Conservation (phyloP, 306 rosid genomes). For the Rosa rugosa region DNA sequence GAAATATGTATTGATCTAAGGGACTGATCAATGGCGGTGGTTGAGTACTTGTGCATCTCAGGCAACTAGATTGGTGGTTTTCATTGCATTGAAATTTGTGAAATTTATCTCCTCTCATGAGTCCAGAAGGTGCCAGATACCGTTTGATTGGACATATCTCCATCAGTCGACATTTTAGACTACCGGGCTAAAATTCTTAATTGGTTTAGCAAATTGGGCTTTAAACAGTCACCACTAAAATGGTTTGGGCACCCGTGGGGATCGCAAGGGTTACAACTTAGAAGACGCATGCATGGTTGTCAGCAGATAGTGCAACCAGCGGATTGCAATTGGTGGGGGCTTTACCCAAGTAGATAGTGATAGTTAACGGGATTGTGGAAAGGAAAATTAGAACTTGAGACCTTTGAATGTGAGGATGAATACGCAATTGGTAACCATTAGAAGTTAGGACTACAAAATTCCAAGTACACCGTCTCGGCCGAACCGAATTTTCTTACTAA, state of each 20-base stretch:
- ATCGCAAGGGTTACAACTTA: conserved; percentile 34
- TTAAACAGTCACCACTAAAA: background rate
- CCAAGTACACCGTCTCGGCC: background rate
- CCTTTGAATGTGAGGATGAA: background rate
- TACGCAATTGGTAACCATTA: background rate
- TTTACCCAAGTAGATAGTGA: background rate
- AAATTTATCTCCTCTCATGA: background rate
- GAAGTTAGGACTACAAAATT: background rate
- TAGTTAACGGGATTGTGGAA: background rate
- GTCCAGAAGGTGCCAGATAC: background rate
- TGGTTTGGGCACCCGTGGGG: background rate
- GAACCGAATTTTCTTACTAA: background rate
- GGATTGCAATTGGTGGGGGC: background rate
- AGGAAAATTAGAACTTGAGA: background rate
- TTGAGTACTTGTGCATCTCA: background rate
- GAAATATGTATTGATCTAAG: too few relatives aligned
- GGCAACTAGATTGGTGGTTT: background rate
- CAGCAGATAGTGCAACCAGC: background rate
- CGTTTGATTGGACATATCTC: background rate
- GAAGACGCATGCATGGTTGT: conserved; percentile 14
- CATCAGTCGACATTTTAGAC: background rate
- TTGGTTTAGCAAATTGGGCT: background rate
- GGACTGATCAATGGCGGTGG: background rate
- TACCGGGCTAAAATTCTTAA: background rate
- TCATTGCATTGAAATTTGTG: background rate